Evolutionary conservation across 1,284 basidiomycete species (phyloP), one percentile per base, ranked within the genome.

Genomic region (Naganishia liquefaciens): DNA sequence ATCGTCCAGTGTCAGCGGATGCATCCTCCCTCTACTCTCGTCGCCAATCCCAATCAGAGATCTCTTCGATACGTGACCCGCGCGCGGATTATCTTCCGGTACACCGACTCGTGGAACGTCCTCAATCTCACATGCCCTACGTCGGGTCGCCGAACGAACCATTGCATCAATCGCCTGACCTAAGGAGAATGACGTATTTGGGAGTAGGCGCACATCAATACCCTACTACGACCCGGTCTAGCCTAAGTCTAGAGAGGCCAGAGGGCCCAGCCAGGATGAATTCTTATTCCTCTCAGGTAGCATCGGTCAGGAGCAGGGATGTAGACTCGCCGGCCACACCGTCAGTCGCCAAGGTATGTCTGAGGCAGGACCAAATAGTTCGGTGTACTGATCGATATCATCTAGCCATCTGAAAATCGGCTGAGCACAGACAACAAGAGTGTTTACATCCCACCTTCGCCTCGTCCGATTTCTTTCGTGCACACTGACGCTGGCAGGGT

Each of bases 11-110:
- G 6, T 68, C 66, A 15, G 54, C 54, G 15, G 66, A 68, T 52
- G 60, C 63, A 47, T 64, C 63, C 0, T 64, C 63, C 23, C 51
- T 65, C 23, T 68, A 68, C 33, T 68, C 66, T 5, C 58, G 52
- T n/a, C 33, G 47, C 27, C 62, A 54, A 33, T 66, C 64, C 1
- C 64, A 62, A 44, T 62, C 58, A 28, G 66, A 68, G 43, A 43
- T 60, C 5, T 65, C 66, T 17, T 60, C 66, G 1, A 21, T 61
- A 21, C 47, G 54, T 33, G 65, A 63, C 28, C 57, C 57, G 4
- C 57, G 57, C 9, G 43, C 46, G 10, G 57, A 60, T 10, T 60
- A 60, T 37, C 27, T 60, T 17, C 46, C 27, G 6, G 30, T 43
- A 43, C 17, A 58, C 28, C 25, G 66, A 43, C 37, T 47, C 33